Conservation (phyloP, 2,329 filamentous ascomycete species). For the Cladophialophora chaetospira region DNA sequence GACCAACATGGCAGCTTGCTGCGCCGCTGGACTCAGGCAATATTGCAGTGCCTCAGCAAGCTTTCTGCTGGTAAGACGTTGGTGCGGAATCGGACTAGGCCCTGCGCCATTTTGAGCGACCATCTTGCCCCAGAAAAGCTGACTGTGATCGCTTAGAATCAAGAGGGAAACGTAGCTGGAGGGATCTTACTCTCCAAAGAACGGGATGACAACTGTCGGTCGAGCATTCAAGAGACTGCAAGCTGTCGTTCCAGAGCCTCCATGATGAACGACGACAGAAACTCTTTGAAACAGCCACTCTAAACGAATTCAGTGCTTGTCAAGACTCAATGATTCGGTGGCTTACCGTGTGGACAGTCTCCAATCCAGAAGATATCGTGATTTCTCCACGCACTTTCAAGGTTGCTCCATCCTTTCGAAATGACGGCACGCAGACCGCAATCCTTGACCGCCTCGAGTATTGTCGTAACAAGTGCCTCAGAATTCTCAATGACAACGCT, state of each 20-base stretch:
- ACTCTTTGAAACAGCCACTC: constrained; percentile 62
- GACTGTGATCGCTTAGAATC: constrained; percentile 30
- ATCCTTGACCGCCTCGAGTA: constrained; percentile 51
- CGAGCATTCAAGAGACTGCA: constrained; percentile 54
- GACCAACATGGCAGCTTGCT: constrained; percentile 39
- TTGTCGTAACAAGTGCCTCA: constrained; percentile 45
- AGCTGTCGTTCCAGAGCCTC: constrained; percentile 57
- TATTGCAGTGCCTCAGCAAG: constrained; percentile 51
- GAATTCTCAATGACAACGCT: constrained; percentile 59
- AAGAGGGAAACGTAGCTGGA: not conserved
- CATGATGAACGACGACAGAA: constrained; percentile 59
- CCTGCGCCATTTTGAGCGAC: constrained; percentile 54
- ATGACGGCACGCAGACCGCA: constrained; percentile 56
- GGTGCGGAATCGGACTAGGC: constrained; percentile 51
- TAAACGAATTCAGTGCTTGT: not conserved
- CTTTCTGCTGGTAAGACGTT: constrained; percentile 47
- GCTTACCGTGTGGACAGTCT: constrained; percentile 53
- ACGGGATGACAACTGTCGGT: constrained; percentile 59
- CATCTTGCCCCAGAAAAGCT: constrained; percentile 59
- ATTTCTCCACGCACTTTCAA: constrained; percentile 40
- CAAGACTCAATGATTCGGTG: not conserved
- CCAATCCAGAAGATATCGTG: constrained; percentile 54
- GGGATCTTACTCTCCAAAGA: constrained; percentile 54
- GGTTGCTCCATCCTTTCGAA: constrained; percentile 57
- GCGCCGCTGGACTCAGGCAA: constrained; percentile 40